Evolutionary conservation across 345 rosid genomes (phyloP).

Genomic region (Citrus reticulata): DNA sequence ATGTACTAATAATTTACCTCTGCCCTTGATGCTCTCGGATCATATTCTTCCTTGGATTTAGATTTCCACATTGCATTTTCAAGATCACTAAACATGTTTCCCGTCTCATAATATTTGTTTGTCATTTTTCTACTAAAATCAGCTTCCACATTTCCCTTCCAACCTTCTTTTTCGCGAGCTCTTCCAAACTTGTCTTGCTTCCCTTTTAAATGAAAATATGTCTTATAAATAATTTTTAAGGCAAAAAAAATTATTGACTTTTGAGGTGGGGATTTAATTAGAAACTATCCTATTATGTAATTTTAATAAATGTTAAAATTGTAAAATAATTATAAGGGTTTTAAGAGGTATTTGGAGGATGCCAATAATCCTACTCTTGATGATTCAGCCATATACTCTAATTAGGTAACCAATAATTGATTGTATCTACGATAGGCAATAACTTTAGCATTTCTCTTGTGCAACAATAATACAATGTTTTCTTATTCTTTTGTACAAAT

Average conservation of each 20-base stretch:
- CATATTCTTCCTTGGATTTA: slow-evolving; percentile 37
- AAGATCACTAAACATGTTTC: slow-evolving; percentile 60
- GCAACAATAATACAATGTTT: not conserved
- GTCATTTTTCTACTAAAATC: slow-evolving; percentile 25
- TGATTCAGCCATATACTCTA: not conserved
- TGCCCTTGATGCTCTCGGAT: slow-evolving; percentile 19
- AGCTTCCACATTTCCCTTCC: slow-evolving; percentile 22
- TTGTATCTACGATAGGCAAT: too few relatives aligned
- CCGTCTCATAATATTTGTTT: slow-evolving; percentile 45
- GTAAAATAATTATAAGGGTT: too few relatives aligned
- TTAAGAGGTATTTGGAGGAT: too few relatives aligned
- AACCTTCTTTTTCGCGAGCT: slow-evolving; percentile 6
- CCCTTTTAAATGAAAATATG: not conserved
- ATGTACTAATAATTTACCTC: slow-evolving; percentile 20
- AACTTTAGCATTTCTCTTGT: too few relatives aligned
- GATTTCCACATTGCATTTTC: slow-evolving; percentile 77
- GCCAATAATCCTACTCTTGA: too few relatives aligned
- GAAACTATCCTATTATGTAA: too few relatives aligned
- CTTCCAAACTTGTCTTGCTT: slow-evolving; percentile 14
- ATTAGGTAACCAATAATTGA: too few relatives aligned
- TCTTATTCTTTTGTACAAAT: not conserved
- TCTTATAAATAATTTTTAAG: too few relatives aligned
- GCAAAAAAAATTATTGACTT: too few relatives aligned
- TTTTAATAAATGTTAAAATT: too few relatives aligned
- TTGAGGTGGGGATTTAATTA: too few relatives aligned